These are phyloP conservation scores for Didymella keratinophila DNA, from an alignment of 2,329 filamentous ascomycete genomes.

Conservation along the genomic window DNA sequence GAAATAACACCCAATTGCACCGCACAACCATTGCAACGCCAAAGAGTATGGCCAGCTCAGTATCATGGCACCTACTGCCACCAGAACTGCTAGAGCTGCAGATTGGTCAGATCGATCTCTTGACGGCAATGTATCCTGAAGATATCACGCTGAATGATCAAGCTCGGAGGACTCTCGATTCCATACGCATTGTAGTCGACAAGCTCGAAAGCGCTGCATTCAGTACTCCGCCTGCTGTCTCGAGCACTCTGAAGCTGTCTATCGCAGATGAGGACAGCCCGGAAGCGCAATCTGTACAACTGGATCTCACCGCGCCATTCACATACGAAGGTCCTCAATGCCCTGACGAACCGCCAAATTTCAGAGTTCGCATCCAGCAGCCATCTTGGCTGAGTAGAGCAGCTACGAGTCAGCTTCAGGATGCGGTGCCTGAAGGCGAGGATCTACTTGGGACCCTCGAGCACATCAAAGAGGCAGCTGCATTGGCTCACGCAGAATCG, in stretches of 20 bases:
- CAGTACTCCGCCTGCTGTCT: constrained; percentile 19
- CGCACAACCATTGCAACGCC: background rate
- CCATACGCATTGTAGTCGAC: constrained; percentile 18
- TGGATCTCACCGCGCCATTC: constrained; percentile 35
- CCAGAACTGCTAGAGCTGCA: constrained; percentile 38
- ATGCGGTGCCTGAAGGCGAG: constrained; percentile 9
- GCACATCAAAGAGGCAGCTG: constrained; percentile 31
- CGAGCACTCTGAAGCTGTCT: constrained; percentile 22
- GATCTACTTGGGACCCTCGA: constrained; percentile 37
- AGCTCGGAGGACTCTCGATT: constrained; percentile 19
- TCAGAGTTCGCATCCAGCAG: constrained; percentile 35
- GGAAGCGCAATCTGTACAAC: constrained; percentile 12
- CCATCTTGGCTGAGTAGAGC: constrained; percentile 37
- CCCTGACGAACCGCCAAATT: constrained; percentile 29
- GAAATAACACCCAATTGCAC: background rate
- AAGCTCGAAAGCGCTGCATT: background rate
- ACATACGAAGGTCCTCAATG: constrained; percentile 10
- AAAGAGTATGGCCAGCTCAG: constrained; percentile 3
- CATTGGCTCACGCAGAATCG: constrained; percentile 1
- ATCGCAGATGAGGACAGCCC: constrained; percentile 7
- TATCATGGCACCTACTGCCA: constrained; percentile 32
- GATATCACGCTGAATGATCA: constrained; percentile 26
- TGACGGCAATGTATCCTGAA: constrained; percentile 41
- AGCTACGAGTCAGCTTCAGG: constrained; percentile 28
- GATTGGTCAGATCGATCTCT: constrained; percentile 39